phyloP scores from a whole-genome alignment of 805 yeast genomes.

The Myxozyma melibiosi region DNA sequence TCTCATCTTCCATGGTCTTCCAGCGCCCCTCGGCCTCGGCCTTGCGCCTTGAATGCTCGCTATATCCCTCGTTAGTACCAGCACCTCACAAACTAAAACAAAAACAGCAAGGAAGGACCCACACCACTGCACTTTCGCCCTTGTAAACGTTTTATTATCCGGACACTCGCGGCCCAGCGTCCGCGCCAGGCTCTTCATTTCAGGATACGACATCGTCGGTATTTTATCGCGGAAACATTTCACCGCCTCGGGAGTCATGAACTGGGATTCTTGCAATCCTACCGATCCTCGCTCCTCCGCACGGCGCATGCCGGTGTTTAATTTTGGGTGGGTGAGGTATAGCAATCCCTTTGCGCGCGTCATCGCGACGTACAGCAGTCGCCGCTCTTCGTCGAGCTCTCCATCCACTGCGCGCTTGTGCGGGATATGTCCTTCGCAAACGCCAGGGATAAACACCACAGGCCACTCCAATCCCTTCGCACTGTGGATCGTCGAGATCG shows the following conservation, averaged over 20 bases:
- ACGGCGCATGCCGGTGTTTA: neutral
- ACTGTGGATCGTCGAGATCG: constrained; percentile 83
- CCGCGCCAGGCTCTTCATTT: neutral
- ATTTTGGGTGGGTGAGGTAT: constrained; percentile 14
- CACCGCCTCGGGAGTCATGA: constrained; percentile 1
- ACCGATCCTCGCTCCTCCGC: neutral
- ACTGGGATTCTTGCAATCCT: constrained; percentile 4
- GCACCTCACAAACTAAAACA: neutral
- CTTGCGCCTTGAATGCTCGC: no score
- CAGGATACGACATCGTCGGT: constrained; percentile 2
- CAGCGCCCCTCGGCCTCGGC: constrained; percentile 2
- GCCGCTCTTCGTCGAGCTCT: constrained; percentile 68
- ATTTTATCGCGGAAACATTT: neutral
- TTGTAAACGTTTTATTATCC: neutral
- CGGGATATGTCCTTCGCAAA: constrained; percentile 69
- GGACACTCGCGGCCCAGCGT: constrained; percentile 23
- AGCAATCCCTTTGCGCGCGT: constrained; percentile 70
- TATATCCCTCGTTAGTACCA: no score
- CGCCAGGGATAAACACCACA: constrained; percentile 77
- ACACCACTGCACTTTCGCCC: constrained; percentile 27
- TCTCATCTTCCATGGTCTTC: constrained; percentile 8
- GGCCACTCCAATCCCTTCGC: constrained; percentile 98
- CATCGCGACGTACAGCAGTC: constrained; percentile 84
- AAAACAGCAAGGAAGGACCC: constrained; percentile 16
- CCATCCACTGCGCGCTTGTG: constrained; percentile 42